Evolutionary conservation across 2,329 filamentous ascomycete species (phyloP), one percentile per base, ranked within the genome.

Genomic region (Penicillium sp.): DNA sequence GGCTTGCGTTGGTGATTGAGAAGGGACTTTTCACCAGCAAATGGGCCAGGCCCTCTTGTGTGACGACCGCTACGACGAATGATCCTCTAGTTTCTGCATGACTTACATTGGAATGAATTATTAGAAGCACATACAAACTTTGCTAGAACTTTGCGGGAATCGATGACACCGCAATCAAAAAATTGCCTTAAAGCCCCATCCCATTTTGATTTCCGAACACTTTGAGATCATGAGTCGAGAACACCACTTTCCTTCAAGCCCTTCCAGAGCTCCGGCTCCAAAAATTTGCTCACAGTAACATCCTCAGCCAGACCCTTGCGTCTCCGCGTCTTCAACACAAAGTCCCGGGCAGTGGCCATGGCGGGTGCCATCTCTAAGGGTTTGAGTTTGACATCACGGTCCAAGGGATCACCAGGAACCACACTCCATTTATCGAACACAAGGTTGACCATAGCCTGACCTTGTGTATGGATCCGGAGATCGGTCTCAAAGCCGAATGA

Each of bases 401-500:
- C 94, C 32, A 99, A 81, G 38, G 94, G 94, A 73, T 99, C 94
- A 51, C 94, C 94, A 1, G 94, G 94, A 1, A 99, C 93, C 58
- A 97, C 90, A 67, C 84, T 91, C 94, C 94, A 99, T 61, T 90
- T 86, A 70, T 99, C 94, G 73, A 99, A 99, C 11, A 96, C 91
- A 34, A 99, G 81, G 65, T 87, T 91, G 49, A 97, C 86, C 67
- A 90, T 92, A 52, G 92, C 91, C 71, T 91, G 88, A 48, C 94
- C 93, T 77, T 97, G 90, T 0, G 93, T 97, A 74, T 96, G 92
- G 69, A 97, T 97, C 59, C 94, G 83, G 54, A 99, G 81, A 77
- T 99, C 94, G 13, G 94, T 97, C 79, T 99, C 94, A 74, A 99
- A 97, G 18, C 94, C 94, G 68, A 99, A 99, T 29, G 87, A 91